Base-by-base conservation (phyloP, 164 flowering plant genomes). In the Warburgia ugandensis region DNA sequence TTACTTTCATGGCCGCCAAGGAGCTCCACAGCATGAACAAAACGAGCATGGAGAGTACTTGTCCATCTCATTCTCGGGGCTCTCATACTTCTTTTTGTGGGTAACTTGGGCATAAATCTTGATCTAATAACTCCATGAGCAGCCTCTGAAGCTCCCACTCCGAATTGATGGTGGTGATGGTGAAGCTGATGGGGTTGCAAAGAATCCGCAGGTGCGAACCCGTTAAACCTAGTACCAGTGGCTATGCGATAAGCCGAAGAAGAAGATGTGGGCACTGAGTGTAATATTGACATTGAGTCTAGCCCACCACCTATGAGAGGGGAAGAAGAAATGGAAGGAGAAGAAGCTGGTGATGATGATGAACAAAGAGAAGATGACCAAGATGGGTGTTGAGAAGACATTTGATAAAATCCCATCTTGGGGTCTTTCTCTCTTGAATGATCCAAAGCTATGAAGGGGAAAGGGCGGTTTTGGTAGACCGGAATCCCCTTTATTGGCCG, bases 31-130 rank as follows among this genome's bases (percentile, higher is more conserved):
- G 89, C 89, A 41, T 73, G 89, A 44, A 79, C 83, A 37, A 81
- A 81, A 20, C 83, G 71, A 31, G 83, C 78, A 46, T 81, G 89
- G 25, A 81, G 84, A 10, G 78, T 66, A 61, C 75, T 79, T 0
- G 89, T 81, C 85, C 89, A 81, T 7, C 85, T 68, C 89, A 81
- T 81, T 54, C 89, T 40, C 0, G 89, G 89, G 1, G 89, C 89
- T 27, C 89, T 68, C 77, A 75, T 72, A 55, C 75, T 78, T 45
- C 89, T 49, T 56, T 79, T 81, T 0, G 74, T 49, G 1, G 73
- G 84, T 11, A 69, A 48, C 58, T 66, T 79, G 1, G 78, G 69
- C 65, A 75, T 42, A 45, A 77, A 72, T 57, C 79, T 69, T 9
- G 84, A 73, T 72, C 80, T 77, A 29, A 77, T 63, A 56, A 76